Evolutionary conservation across 306 rosid genomes (phyloP).

Genomic region (Medicago arabica): DNA sequence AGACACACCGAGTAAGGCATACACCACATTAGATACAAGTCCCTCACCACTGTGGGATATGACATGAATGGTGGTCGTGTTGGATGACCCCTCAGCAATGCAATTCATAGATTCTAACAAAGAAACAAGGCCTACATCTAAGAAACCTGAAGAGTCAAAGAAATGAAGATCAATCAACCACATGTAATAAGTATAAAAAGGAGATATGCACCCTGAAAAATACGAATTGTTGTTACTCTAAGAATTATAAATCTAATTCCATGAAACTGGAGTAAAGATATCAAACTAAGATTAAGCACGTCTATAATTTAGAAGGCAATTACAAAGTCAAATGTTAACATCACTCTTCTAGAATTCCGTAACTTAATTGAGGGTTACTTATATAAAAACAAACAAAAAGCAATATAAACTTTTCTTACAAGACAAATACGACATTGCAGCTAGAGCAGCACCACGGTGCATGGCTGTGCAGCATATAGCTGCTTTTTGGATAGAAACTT

Average conservation of each 20-base stretch:
- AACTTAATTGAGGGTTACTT: slow-evolving; percentile 24
- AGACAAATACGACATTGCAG: slow-evolving; percentile 95
- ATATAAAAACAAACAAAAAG: slow-evolving; percentile 19
- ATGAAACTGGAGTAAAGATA: slow-evolving; percentile 12
- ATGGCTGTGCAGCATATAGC: slow-evolving; percentile 97
- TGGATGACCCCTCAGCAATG: slow-evolving; percentile 72
- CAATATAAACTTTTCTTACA: slow-evolving; percentile 58
- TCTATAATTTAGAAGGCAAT: slow-evolving; percentile 9
- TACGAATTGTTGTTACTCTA: background rate
- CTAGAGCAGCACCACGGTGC: slow-evolving; percentile 99
- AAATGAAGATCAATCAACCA: slow-evolving; percentile 34
- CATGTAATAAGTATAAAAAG: slow-evolving; percentile 14
- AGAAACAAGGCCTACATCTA: slow-evolving; percentile 79
- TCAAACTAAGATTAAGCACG: slow-evolving; percentile 1
- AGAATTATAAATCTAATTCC: slow-evolving; percentile 12
- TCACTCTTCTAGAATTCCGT: slow-evolving; percentile 2
- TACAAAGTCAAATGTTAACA: slow-evolving; percentile 13
- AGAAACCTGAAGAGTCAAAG: slow-evolving; percentile 70
- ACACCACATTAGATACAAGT: slow-evolving; percentile 88
- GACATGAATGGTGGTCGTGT: slow-evolving; percentile 67
- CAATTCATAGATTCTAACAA: slow-evolving; percentile 64
- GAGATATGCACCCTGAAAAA: background rate
- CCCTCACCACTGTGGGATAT: slow-evolving; percentile 94
- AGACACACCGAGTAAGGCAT: slow-evolving; percentile 96
- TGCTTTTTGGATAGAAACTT: slow-evolving; percentile 88